Evolutionary conservation across 306 rosid species (phyloP).

Genomic region (Chamaecrista fasciculata): DNA sequence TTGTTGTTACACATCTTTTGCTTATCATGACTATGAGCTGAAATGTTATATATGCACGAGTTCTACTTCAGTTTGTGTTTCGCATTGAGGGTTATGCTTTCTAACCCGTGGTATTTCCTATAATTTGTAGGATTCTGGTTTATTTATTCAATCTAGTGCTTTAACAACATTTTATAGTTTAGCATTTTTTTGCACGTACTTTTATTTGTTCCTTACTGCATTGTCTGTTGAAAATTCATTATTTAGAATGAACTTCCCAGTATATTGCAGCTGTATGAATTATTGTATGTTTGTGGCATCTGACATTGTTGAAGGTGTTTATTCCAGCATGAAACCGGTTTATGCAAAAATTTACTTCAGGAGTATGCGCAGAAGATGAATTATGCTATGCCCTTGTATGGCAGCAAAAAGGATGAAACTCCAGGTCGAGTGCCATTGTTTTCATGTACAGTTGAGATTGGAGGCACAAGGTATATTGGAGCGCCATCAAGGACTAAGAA

Average conservation of each 20-base stretch:
- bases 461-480: constrained; percentile 78
- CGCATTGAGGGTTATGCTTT: background rate
- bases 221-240: constrained; percentile 4
- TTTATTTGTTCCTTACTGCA: constrained; percentile 1
- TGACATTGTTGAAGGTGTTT: constrained; percentile 32
- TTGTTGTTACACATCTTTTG: constrained; percentile 2
- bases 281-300: constrained; percentile 20
- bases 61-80: background rate
- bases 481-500: constrained; percentile 74
- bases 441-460: constrained; percentile 77
- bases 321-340: constrained; percentile 81
- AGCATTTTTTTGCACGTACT: background rate
- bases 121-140: background rate
- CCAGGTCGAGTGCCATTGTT: constrained; percentile 42
- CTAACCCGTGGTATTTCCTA: background rate
- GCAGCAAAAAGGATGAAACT: constrained; percentile 56
- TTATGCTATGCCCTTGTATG: constrained; percentile 78
- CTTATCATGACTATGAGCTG: background rate
- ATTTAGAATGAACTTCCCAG: background rate
- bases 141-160: background rate
- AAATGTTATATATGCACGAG: background rate
- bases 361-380: constrained; percentile 93
- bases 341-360: constrained; percentile 88
- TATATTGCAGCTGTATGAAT: background rate
- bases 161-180: background rate